These are phyloP conservation scores for Calonectria leucothoes DNA, from an alignment of 2,329 filamentous ascomycete genomes.

Conservation along the genomic window DNA sequence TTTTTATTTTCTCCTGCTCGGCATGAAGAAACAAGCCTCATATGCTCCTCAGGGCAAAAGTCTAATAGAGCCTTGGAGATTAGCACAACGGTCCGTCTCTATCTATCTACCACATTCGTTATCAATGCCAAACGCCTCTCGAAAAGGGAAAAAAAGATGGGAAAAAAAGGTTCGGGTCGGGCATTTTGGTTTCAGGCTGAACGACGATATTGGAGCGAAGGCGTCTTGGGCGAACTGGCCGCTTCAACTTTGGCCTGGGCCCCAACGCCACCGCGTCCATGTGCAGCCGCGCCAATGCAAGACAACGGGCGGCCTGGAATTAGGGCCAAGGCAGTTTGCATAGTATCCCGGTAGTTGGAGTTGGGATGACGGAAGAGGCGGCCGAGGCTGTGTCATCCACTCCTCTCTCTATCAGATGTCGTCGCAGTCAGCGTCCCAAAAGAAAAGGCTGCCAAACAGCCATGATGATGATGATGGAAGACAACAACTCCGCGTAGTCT, in stretches of 20 bases:
- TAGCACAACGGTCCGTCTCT: neutral
- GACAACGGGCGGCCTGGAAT: neutral
- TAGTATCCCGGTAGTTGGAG: neutral
- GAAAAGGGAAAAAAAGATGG: neutral
- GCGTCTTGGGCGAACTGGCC: neutral
- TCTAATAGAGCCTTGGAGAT: neutral
- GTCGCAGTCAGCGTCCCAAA: neutral
- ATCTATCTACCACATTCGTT: neutral
- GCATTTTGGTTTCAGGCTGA: neutral
- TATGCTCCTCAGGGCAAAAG: neutral
- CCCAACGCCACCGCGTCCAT: neutral
- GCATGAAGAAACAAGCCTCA: neutral
- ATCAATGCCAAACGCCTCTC: neutral
- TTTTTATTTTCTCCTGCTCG: neutral
- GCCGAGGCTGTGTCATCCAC: neutral
- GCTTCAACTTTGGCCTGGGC: neutral
- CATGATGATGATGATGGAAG: too few species aligned
- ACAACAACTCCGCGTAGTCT: too few species aligned
- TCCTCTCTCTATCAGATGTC: neutral
- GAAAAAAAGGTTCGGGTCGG: neutral
- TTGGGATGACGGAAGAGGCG: neutral
- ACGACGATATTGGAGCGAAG: too few species aligned
- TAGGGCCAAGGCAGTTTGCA: neutral
- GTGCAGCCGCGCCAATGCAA: neutral
- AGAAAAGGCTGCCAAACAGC: neutral